phyloP scores from a whole-genome alignment of 2,329 filamentous ascomycete species.

The Thielaviopsis populi region DNA sequence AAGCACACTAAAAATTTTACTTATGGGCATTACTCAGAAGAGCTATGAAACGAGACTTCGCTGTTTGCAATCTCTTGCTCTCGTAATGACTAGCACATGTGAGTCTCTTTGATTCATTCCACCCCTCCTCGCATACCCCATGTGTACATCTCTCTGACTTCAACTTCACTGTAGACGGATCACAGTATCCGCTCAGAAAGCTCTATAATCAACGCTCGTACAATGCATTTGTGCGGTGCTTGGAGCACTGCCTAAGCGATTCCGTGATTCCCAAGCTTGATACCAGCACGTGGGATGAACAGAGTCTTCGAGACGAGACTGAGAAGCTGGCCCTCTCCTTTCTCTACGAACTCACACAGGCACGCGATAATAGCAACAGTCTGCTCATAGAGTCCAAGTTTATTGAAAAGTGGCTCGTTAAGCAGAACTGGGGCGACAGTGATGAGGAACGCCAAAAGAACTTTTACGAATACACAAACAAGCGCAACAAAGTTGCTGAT shows the following conservation, averaged over 20 bases:
- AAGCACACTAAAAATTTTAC: constrained; percentile 33
- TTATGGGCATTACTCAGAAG: constrained; percentile 43
- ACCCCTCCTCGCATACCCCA: too few species aligned
- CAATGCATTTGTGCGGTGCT: constrained; percentile 42
- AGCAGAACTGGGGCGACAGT: constrained; percentile 51
- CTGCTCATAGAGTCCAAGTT: constrained; percentile 48
- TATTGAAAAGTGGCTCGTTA: constrained; percentile 58
- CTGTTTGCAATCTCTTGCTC: constrained; percentile 40
- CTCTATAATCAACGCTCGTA: constrained; percentile 38
- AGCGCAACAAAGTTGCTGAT: constrained; percentile 30
- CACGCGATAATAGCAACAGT: constrained; percentile 35
- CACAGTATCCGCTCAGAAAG: constrained; percentile 23
- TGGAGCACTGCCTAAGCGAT: constrained; percentile 41
- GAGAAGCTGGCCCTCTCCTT: constrained; percentile 47
- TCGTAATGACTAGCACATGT: constrained; percentile 33
- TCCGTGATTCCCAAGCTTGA: constrained; percentile 36
- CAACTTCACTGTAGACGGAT: constrained; percentile 24
- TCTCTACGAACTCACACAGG: constrained; percentile 40
- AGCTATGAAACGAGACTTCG: constrained; percentile 44
- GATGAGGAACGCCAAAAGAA: constrained; percentile 38
- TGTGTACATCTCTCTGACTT: background rate
- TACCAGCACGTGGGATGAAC: constrained; percentile 46
- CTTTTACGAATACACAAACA: constrained; percentile 36
- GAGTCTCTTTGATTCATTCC: constrained; percentile 9
- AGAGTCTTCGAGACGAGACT: constrained; percentile 43